Percentiles rank a stretch among this genome's conserved stretches.
phyloP scores from a whole-genome alignment of 139 green algal species.

The Chlamydomonas incerta region DNA sequence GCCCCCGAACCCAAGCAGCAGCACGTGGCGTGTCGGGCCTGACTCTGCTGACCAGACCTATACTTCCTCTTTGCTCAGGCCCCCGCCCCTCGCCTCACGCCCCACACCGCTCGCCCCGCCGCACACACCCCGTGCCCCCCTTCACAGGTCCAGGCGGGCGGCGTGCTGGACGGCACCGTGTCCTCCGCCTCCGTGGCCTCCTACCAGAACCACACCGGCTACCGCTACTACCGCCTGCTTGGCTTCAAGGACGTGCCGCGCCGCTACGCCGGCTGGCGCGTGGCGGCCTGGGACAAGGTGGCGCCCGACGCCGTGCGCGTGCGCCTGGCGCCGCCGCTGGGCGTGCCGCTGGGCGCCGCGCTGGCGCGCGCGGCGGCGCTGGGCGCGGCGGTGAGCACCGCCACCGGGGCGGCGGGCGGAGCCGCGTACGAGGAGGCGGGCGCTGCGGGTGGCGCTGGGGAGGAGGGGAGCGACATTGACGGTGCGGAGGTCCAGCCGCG shows the following conservation, averaged over 20 bases:
- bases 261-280: slow-evolving; percentile 39
- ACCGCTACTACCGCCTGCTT: slow-evolving; percentile 50
- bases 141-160: slow-evolving; percentile 29
- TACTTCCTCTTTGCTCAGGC: no score
- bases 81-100: no score
- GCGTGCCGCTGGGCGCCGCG: not conserved
- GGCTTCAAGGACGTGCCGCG: slow-evolving; percentile 48
- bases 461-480: no score
- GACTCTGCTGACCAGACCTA: no score
- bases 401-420: no score
- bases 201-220: slow-evolving; percentile 54
- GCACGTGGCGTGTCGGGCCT: no score
- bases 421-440: no score
- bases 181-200: slow-evolving; percentile 19
- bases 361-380: not conserved
- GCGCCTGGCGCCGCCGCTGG: slow-evolving; percentile 25
- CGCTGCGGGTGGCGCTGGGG: no score
- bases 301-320: slow-evolving; percentile 15
- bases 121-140: no score
- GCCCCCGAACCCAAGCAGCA: no score
- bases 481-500: not conserved
- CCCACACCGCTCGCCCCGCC: no score
- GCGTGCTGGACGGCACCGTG: slow-evolving; percentile 2
- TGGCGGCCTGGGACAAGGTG: slow-evolving; percentile 43
- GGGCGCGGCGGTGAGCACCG: not conserved